phyloP scores from a whole-genome alignment of 2,329 filamentous ascomycete genomes.

The Fusarium mundagurra region DNA sequence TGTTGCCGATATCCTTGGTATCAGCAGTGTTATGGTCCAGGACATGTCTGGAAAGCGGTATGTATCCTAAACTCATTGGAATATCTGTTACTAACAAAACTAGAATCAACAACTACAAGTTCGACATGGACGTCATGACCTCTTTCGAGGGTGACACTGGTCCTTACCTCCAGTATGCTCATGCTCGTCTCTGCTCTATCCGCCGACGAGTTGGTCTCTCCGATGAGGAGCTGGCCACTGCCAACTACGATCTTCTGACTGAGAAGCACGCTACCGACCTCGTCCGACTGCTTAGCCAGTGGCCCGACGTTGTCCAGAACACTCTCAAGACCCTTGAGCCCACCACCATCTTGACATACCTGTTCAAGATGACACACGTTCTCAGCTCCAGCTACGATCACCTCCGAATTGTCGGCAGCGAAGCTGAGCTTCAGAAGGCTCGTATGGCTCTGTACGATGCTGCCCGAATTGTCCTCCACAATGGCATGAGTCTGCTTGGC shows the following conservation, averaged over 20 bases:
- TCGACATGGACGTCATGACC: constrained; percentile 84
- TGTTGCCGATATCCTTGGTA: constrained; percentile 88
- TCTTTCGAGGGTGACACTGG: constrained; percentile 88
- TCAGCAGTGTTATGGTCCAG: constrained; percentile 96
- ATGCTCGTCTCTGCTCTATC: constrained; percentile 76
- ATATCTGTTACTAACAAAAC: constrained; percentile 4
- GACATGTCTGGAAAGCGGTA: constrained; percentile 96
- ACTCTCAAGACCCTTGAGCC: constrained; percentile 87
- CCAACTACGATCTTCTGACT: constrained; percentile 74
- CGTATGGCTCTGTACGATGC: constrained; percentile 82
- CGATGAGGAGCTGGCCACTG: constrained; percentile 66
- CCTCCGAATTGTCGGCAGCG: constrained; percentile 82
- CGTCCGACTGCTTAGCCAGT: constrained; percentile 80
- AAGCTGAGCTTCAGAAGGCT: constrained; percentile 71
- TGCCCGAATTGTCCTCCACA: constrained; percentile 78
- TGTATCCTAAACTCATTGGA: constrained; percentile 32
- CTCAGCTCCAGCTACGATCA: constrained; percentile 85
- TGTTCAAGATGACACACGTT: constrained; percentile 88
- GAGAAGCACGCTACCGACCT: constrained; percentile 79
- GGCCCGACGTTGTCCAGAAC: constrained; percentile 86
- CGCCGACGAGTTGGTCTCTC: constrained; percentile 64
- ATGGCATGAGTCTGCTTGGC: constrained; percentile 85
- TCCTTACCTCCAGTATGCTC: constrained; percentile 85
- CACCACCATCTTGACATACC: constrained; percentile 62
- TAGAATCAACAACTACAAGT: constrained; percentile 73